A percentile compares a stretch with the other conserved stretches of the same genome.
Evolutionary conservation across 2,329 filamentous ascomycete species (phyloP).

Genomic region (Rachicladosporium sp.): DNA sequence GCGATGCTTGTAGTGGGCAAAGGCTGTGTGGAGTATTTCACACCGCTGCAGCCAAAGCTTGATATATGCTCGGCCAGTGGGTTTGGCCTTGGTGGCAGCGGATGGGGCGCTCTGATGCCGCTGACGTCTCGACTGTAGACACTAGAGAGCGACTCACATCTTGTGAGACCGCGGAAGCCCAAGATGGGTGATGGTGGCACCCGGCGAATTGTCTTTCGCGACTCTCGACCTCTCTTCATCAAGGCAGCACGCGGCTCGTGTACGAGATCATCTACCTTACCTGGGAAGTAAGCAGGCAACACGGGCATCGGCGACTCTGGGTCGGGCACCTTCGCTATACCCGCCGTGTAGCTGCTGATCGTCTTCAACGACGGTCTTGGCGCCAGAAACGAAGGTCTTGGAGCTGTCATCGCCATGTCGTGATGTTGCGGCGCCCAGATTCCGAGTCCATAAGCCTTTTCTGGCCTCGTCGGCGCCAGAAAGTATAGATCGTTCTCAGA

Average conservation of each 20-base stretch:
- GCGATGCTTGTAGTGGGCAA: no score
- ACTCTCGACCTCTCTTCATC: slow-evolving; percentile 3
- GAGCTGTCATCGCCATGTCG: background rate
- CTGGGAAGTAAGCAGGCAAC: slow-evolving; percentile 15
- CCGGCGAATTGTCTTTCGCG: slow-evolving; percentile 7
- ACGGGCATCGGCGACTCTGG: slow-evolving; percentile 15
- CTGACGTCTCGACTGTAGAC: slow-evolving; percentile 19
- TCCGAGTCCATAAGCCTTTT: slow-evolving; percentile 11
- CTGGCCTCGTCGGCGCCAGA: slow-evolving; percentile 8
- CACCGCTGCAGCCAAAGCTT: no score
- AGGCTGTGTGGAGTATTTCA: no score
- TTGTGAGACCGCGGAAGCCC: slow-evolving; percentile 4
- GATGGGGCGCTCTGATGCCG: slow-evolving; percentile 8
- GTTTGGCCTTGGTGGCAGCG: no score
- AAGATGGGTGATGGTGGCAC: slow-evolving; percentile 9
- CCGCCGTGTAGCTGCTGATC: slow-evolving; percentile 11
- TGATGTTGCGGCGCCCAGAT: slow-evolving; percentile 11
- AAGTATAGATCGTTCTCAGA: slow-evolving; percentile 3
- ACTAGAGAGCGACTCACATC: slow-evolving; percentile 15
- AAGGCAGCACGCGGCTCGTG: slow-evolving; percentile 6
- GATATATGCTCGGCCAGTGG: no score
- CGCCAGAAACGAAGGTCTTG: slow-evolving; percentile 10
- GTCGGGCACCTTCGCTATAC: slow-evolving; percentile 7
- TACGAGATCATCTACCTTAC: slow-evolving; percentile 9
- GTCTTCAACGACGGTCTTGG: slow-evolving; percentile 15